A percentile compares a stretch with the other conserved stretches of the same genome.
phyloP scores from a whole-genome alignment of 495 filamentous ascomycete genomes.

The Daldinia concentrica region DNA sequence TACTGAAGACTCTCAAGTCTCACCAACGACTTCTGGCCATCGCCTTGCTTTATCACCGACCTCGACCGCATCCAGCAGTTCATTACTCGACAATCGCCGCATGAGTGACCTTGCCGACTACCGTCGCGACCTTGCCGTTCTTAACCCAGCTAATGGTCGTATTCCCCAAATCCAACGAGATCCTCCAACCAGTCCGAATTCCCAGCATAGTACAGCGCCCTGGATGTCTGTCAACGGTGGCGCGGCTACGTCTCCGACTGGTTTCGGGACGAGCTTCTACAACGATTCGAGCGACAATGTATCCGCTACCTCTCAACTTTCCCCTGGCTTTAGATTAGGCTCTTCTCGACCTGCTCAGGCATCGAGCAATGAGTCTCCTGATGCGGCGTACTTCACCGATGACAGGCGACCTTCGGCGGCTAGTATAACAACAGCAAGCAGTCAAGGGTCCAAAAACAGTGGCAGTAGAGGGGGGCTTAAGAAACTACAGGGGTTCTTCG shows the following conservation, averaged over 20 bases:
- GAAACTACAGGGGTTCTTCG: slow-evolving; percentile 86
- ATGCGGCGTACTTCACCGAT: slow-evolving; percentile 71
- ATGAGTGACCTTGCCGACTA: slow-evolving; percentile 70
- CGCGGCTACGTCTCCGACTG: slow-evolving; percentile 45
- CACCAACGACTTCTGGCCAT: slow-evolving; percentile 58
- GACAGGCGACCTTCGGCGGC: slow-evolving; percentile 88
- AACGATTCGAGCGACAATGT: slow-evolving; percentile 73
- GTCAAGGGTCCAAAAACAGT: slow-evolving; percentile 86
- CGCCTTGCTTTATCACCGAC: slow-evolving; percentile 59
- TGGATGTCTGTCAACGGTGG: slow-evolving; percentile 56
- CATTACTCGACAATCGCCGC: slow-evolving; percentile 58
- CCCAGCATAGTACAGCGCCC: slow-evolving; percentile 53
- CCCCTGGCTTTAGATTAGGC: slow-evolving; percentile 72
- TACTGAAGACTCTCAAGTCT: slow-evolving; percentile 62
- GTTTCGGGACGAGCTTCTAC: slow-evolving; percentile 62
- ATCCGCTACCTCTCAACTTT: slow-evolving; percentile 66
- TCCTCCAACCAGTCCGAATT: slow-evolving; percentile 60
- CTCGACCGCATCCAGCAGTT: slow-evolving; percentile 57
- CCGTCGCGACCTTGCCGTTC: slow-evolving; percentile 74
- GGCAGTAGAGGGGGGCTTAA: slow-evolving; percentile 69
- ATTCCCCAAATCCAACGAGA: slow-evolving; percentile 63
- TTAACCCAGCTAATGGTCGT: slow-evolving; percentile 67
- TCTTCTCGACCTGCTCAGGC: slow-evolving; percentile 61
- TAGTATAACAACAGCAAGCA: slow-evolving; percentile 86
- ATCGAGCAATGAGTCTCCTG: slow-evolving; percentile 72